Base-by-base conservation (phyloP, 2,329 filamentous ascomycete genomes). In the Microdochium paspali region DNA sequence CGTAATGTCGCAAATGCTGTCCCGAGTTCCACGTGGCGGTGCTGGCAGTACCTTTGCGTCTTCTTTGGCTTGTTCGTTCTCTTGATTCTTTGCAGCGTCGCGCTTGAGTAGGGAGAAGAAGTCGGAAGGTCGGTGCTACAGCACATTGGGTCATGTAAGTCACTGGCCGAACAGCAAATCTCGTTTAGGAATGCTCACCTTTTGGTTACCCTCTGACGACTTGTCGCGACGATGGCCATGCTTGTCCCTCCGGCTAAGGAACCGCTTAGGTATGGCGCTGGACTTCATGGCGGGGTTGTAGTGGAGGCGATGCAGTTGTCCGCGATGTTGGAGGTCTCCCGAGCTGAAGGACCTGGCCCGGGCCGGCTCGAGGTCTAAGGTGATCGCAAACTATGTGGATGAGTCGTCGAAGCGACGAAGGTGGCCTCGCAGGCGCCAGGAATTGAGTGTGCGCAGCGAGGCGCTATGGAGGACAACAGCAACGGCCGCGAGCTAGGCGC, bases 181-280 rank as follows among this genome's bases (percentile, higher is more conserved):
- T 43, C 13, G n/a, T n/a, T n/a, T n/a, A 49, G 47, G 44, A 50
- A 31, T 47, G 56, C 63, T 50, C 65, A 79, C 77, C 70, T 76
- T 80, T 52, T 70, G 70, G 23, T 67, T 63, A 23, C 74, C 70
- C 47, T 80, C 76, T 20, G 71, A 70, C 44, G 77, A 80, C 56
- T 76, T 79, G 57, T 71, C 73, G 50, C 77, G 73, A 49, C 69
- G 70, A 54, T 79, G 74, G 31, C 68, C 71, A 62, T 72, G 73
- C 66, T 79, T 88, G 58, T 87, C 85, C 54, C 84, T 79, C 55
- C 84, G 73, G 64, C 79, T 86, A 50, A 87, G 79, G 62, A 89
- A 82, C 58, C 84, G 81, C 61, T 78, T 81, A 44, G 74, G 73
- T 50, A 76, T 66, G 53, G 71, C 59, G 43, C 58, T 47, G 31